Percentiles rank a stretch among this genome's conserved stretches.
Evolutionary conservation across 257 asterid species (phyloP).

Genomic region (Lavandula angustifolia): DNA sequence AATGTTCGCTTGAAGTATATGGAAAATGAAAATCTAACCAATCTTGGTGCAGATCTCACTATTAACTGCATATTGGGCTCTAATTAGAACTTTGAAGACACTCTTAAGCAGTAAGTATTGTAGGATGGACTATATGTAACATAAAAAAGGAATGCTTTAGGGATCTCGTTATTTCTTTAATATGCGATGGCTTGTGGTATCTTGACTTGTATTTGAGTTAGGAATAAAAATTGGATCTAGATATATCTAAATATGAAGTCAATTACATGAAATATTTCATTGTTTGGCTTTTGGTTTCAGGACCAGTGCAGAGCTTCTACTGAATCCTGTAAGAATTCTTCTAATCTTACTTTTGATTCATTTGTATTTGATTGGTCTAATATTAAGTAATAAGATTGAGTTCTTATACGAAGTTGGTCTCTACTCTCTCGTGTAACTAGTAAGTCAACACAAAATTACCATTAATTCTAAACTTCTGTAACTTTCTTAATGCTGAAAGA

Average conservation of each 20-base stretch:
- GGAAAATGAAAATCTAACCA: too few species aligned
- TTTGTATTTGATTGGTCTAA: background rate
- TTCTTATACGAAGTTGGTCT: slow-evolving; percentile 1
- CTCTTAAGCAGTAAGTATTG: background rate
- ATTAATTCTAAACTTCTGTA: too few species aligned
- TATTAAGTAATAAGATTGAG: background rate
- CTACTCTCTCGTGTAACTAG: background rate
- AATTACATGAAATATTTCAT: slow-evolving; percentile 2
- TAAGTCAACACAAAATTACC: background rate
- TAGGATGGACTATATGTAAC: background rate
- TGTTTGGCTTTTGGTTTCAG: slow-evolving; percentile 58
- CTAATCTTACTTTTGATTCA: slow-evolving; percentile 27
- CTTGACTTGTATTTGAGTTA: slow-evolving; percentile 20
- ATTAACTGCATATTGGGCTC: slow-evolving; percentile 19
- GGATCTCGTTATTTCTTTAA: background rate
- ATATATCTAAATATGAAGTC: slow-evolving; percentile 9
- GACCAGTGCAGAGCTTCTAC: slow-evolving; percentile 95
- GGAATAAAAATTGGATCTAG: slow-evolving; percentile 6
- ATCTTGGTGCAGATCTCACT: too few species aligned
- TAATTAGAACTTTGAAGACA: slow-evolving; percentile 16
- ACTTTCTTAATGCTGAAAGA: too few species aligned
- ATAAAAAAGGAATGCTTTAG: slow-evolving; percentile 6
- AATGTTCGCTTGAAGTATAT: background rate
- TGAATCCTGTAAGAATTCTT: slow-evolving; percentile 82
- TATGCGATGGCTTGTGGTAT: slow-evolving; percentile 17